Base-by-base conservation (phyloP, 257 asterid genomes). In the Solanum clarkiae region DNA sequence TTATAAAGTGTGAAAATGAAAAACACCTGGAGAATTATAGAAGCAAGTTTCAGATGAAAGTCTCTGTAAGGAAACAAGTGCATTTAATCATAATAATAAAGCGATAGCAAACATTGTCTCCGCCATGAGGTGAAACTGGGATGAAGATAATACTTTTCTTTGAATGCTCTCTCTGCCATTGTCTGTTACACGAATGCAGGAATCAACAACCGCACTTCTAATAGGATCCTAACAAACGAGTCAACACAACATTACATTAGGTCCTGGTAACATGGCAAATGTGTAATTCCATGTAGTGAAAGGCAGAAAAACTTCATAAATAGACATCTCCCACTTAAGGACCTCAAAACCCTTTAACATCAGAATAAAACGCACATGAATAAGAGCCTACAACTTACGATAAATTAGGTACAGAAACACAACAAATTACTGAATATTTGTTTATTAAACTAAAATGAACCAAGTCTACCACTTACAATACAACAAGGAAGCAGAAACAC, bases 151-250 rank as follows among this genome's bases (percentile, higher is more conserved):
- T 89, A 94, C 99, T 92, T 95, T 97, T 90, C 98, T 92, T 81
- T 90, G 96, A 87, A 93, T 95, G 92, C 94, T 97, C 90, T 97
- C 98, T 89, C 99, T 92, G 88, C 99, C 99, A 87, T 96, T 94
- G 91, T 95, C 99, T 5, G 97, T 91, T 84, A 94, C 99, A 86
- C 99, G 93, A 82, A 96, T 95, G 95, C 97, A 96, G 86, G 98
- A 93, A 91, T 96, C 99, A 45, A 96, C 90, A 82, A 94, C 91
- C 79, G 99, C 98, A 90, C 99, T 96, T 90, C 97, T 93, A 83
- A 94, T 89, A 86, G 99, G 98, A 83, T 93, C 97, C 99, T 96
- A 93, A 68, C 53, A 87, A 80, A 88, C 79, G 62, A 79, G 51
- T 53, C 47, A 80, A 79, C 47, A 29, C 59, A 51, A 56, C 63